These are phyloP conservation scores for Forsythia viridissima DNA, from an alignment of 257 asterid species.

Conservation along the genomic window DNA sequence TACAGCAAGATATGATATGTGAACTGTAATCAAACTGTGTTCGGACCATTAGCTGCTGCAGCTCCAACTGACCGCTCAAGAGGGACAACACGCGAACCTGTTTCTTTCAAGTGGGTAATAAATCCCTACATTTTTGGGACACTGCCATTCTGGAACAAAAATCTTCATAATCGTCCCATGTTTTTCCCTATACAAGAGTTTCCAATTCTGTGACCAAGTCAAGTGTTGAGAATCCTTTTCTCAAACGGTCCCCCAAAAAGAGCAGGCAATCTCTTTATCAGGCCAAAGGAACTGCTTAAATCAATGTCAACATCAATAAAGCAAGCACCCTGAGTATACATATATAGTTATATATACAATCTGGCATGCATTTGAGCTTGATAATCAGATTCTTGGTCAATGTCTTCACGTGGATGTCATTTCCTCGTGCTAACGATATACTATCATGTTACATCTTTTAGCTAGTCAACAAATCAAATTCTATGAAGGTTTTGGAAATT, in stretches of 20 bases:
- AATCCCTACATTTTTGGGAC: not conserved
- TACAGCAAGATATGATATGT: not conserved
- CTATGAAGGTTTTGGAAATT: conserved; percentile 32
- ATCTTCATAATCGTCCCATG: not conserved
- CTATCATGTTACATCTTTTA: conserved; percentile 35
- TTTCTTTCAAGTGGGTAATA: not conserved
- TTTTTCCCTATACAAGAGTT: not conserved
- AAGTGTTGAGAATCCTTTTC: not conserved
- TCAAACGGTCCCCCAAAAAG: conserved; percentile 16
- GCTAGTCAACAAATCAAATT: conserved; percentile 42
- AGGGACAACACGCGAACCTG: not conserved
- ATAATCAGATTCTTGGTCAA: conserved; percentile 25
- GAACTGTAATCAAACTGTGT: not conserved
- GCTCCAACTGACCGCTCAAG: not conserved
- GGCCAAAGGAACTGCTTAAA: conserved; percentile 15
- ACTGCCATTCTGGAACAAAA: not conserved
- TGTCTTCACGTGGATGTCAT: conserved; percentile 32
- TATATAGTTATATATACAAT: conserved; percentile 7
- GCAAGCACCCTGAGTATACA: not conserved
- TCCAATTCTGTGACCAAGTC: conserved; percentile 4
- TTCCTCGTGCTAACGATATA: conserved; percentile 35
- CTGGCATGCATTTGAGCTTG: conserved; percentile 15
- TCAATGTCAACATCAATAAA: conserved; percentile 12
- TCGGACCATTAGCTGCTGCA: not conserved
- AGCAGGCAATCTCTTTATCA: not conserved